Conservation (phyloP, 225 moss, liverwort and hornwort genomes). For the Neckera pumila region DNA sequence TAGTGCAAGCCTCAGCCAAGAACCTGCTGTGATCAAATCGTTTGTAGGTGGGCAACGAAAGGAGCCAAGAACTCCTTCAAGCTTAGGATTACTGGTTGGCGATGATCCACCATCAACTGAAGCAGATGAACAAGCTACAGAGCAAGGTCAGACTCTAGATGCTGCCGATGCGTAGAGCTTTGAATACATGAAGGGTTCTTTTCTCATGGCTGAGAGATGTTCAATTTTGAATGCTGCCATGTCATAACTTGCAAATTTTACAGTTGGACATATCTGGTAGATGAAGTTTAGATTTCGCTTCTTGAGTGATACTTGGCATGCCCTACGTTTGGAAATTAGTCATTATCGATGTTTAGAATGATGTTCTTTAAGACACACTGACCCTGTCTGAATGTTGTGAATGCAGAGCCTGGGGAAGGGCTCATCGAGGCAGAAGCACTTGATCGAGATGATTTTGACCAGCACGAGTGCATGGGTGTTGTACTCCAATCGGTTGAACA, state of each 20-base stretch:
- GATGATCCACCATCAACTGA: slow-evolving; percentile 17
- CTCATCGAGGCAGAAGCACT: slow-evolving; percentile 28
- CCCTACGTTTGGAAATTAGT: not conserved
- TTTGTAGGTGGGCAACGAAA: slow-evolving; percentile 43
- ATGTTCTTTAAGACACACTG: not conserved
- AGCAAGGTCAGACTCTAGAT: slow-evolving; percentile 12
- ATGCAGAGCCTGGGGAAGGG: slow-evolving; percentile 12
- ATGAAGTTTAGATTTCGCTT: not conserved
- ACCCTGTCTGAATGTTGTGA: not conserved
- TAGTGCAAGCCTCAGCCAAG: slow-evolving; percentile 71
- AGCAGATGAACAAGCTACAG: slow-evolving; percentile 1
- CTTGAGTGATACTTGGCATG: not conserved
- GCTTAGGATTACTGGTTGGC: slow-evolving; percentile 27
- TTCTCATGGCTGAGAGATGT: not conserved
- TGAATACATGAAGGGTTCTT: not conserved
- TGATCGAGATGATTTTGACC: slow-evolving; percentile 90
- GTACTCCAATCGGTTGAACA: slow-evolving; percentile 55
- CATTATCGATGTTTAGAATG: not conserved
- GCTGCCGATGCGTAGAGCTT: not conserved
- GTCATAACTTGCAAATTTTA: not conserved
- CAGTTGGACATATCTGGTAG: not conserved
- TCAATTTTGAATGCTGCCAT: not conserved
- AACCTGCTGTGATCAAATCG: slow-evolving; percentile 70
- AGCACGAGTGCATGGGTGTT: slow-evolving; percentile 80
- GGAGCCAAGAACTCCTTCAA: slow-evolving; percentile 12